Percentiles rank a stretch among this genome's conserved stretches.
These are phyloP conservation scores for Dactylellina cionopaga DNA, from an alignment of 2,329 filamentous ascomycete species.

Conservation along the genomic window DNA sequence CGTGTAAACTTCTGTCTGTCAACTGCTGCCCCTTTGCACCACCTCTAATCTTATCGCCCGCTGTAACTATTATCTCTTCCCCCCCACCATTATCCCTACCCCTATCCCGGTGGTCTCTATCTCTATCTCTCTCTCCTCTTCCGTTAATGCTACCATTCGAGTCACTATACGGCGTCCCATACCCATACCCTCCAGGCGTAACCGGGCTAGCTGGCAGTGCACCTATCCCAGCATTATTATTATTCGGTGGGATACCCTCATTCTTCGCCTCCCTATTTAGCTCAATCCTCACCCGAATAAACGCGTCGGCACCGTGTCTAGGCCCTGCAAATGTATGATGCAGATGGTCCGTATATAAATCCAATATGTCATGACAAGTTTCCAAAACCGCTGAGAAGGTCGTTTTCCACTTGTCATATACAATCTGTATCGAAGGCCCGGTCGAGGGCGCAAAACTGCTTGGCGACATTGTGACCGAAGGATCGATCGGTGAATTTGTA, in stretches of 20 bases:
- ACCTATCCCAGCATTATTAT: conserved; percentile 59
- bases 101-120: conserved; percentile 21
- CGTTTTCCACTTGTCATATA: conserved; percentile 60
- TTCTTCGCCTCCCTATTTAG: conserved; percentile 83
- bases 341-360: conserved; percentile 88
- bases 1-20: conserved; percentile 66
- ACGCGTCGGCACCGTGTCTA: conserved; percentile 76
- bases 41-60: conserved; percentile 41
- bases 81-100: conserved; percentile 12
- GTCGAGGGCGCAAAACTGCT: conserved; percentile 11
- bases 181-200: conserved; percentile 45
- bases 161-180: conserved; percentile 42
- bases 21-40: conserved; percentile 53
- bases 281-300: conserved; percentile 85
- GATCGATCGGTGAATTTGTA: conserved; percentile 61
- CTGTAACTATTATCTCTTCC: conserved; percentile 35
- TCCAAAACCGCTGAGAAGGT: conserved; percentile 70
- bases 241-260: conserved; percentile 60
- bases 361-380: conserved; percentile 87
- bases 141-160: conserved; percentile 43
- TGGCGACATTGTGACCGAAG: conserved; percentile 15
- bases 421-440: conserved; percentile 10
- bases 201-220: conserved; percentile 46
- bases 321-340: conserved; percentile 78
- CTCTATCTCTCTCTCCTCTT: conserved; percentile 7